phyloP scores from a whole-genome alignment of 23 red algal species.

The Gracilariopsis chorda region DNA sequence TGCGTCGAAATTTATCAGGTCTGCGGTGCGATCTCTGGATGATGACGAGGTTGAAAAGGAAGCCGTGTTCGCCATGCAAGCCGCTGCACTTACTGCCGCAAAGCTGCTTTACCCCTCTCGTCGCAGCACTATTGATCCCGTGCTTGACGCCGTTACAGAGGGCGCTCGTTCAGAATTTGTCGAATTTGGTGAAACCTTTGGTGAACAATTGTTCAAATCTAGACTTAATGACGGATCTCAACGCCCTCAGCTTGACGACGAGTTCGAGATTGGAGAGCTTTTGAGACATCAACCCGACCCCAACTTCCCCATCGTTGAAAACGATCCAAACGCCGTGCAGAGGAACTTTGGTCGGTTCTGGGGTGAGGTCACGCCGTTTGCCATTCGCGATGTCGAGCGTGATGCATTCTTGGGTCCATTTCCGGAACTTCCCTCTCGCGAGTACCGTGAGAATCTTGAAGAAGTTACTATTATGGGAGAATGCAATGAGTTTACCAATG shows the following conservation, averaged over 20 bases:
- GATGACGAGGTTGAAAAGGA: background rate
- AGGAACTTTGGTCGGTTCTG: slow-evolving; percentile 23
- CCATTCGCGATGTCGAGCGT: background rate
- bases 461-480: background rate
- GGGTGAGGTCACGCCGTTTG: background rate
- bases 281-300: slow-evolving; percentile 15
- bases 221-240: background rate
- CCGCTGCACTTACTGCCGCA: background rate
- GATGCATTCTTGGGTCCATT: slow-evolving; percentile 4
- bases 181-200: background rate
- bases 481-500: background rate
- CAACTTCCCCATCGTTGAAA: background rate
- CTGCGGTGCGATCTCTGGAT: background rate
- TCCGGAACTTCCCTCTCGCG: background rate
- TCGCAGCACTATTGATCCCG: background rate
- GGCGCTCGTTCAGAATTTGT: background rate
- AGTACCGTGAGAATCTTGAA: background rate
- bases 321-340: background rate
- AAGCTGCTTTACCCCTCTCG: background rate
- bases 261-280: background rate
- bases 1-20: background rate
- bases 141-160: background rate
- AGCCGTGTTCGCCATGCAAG: background rate
- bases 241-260: background rate
- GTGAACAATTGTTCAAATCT: background rate